phyloP scores from a whole-genome alignment of 192 early-diverging fungal species.

The Pilobolus umbonatus region DNA sequence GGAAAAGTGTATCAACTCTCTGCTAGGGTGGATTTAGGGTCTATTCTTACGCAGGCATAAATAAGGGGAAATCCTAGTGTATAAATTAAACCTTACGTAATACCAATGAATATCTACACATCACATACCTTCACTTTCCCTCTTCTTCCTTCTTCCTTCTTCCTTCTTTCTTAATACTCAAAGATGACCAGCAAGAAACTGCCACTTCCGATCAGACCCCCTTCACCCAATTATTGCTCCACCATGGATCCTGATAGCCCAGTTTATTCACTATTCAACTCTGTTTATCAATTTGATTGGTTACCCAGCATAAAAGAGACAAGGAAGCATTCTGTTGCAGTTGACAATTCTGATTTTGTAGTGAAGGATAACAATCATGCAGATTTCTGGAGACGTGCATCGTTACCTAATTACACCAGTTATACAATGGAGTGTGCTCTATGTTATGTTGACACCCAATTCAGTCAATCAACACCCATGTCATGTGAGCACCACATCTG shows the following conservation, averaged over 20 bases:
- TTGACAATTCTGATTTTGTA: neutral
- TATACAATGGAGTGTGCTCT: neutral
- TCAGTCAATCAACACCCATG: neutral
- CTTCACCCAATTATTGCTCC: neutral
- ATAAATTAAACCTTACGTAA: too few species aligned
- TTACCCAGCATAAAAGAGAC: neutral
- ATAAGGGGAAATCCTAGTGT: too few species aligned
- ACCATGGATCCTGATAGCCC: neutral
- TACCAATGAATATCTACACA: too few species aligned
- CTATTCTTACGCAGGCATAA: too few species aligned
- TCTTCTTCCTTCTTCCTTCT: too few species aligned
- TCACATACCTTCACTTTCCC: too few species aligned
- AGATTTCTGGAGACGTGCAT: slow-evolving; percentile 3
- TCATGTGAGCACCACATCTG: slow-evolving; percentile 1
- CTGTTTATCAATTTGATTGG: neutral
- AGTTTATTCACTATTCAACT: neutral
- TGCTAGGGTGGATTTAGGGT: too few species aligned
- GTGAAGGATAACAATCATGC: neutral
- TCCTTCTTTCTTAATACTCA: too few species aligned
- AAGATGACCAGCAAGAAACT: neutral
- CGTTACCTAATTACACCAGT: neutral
- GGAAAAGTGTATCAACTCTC: too few species aligned
- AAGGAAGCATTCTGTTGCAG: slow-evolving; percentile 1
- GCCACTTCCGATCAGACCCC: neutral
- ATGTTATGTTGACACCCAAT: neutral